Evolutionary conservation across 2,329 filamentous ascomycete species (phyloP).

Genomic region (Gaeumannomyces sp.): DNA sequence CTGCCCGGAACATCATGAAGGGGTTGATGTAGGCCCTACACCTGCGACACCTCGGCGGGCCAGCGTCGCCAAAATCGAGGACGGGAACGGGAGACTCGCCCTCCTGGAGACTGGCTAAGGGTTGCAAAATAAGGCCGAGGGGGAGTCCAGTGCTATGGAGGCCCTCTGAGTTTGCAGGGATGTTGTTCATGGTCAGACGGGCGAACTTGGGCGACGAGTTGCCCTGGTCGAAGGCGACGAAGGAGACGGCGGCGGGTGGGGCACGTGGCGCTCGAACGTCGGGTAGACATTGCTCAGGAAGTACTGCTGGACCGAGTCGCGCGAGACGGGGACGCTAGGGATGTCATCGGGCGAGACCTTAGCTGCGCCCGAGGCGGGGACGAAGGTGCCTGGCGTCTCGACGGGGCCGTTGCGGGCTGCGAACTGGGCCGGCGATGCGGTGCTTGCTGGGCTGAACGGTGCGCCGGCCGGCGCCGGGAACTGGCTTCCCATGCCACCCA

Average conservation of each 20-base stretch:
- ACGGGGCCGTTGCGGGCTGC: conserved; percentile 32
- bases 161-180: conserved; percentile 76
- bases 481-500: conserved; percentile 36
- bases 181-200: conserved; percentile 86
- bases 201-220: conserved; percentile 94
- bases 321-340: conserved; percentile 79
- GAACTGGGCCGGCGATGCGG: conserved; percentile 39
- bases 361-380: conserved; percentile 59
- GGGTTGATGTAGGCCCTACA: conserved; percentile 98
- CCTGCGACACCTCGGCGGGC: conserved; percentile 84
- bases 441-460: conserved; percentile 40
- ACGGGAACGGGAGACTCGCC: conserved; percentile 87
- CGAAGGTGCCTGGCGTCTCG: conserved; percentile 28
- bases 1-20: conserved; percentile 94
- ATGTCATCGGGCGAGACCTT: conserved; percentile 87
- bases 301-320: conserved; percentile 75
- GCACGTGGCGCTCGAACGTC: conserved; percentile 89
- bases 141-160: conserved; percentile 76
- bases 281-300: conserved; percentile 87
- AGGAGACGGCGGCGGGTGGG: conserved; percentile 85
- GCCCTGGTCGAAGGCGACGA: conserved; percentile 91
- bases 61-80: conserved; percentile 86
- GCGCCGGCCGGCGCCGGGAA: conserved; percentile 55
- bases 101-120: conserved; percentile 72
- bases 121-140: conserved; percentile 82